Percentiles rank a stretch among this genome's conserved stretches.
These are phyloP conservation scores for Mycena pura DNA, from an alignment of 768 basidiomycete genomes.

Conservation along the genomic window DNA sequence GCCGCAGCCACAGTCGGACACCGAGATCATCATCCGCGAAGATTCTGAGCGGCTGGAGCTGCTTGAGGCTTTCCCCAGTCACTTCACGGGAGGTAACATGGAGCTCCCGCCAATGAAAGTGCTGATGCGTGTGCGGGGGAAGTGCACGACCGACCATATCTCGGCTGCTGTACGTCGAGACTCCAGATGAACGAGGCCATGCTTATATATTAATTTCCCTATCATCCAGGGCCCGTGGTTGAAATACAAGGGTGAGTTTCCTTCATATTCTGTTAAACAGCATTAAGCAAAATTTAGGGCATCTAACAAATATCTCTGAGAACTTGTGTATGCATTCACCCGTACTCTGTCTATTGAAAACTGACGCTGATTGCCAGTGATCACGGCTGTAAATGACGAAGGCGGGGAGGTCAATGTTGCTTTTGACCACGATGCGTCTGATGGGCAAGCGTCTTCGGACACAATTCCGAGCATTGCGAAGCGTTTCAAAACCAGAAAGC, in stretches of 20 bases:
- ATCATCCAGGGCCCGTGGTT: constrained; percentile 89
- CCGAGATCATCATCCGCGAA: constrained; percentile 77
- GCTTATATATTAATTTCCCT: constrained; percentile 15
- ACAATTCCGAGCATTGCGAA: constrained; percentile 94
- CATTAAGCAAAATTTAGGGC: constrained; percentile 98
- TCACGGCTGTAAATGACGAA: constrained; percentile 97
- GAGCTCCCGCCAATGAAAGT: constrained; percentile 88
- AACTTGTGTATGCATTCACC: constrained; percentile 76
- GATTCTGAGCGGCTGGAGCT: constrained; percentile 87
- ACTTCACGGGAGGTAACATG: constrained; percentile 63
- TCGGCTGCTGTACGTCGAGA: constrained; percentile 80
- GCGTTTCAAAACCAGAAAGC: constrained; percentile 78
- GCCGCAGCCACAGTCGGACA: constrained; percentile 78
- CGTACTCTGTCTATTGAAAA: neutral
- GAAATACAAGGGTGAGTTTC: constrained; percentile 80
- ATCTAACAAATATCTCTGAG: constrained; percentile 95
- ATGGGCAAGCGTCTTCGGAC: constrained; percentile 56
- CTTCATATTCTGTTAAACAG: constrained; percentile 58
- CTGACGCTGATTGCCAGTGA: constrained; percentile 57
- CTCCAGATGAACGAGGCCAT: neutral
- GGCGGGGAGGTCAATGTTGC: constrained; percentile 92
- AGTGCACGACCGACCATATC: constrained; percentile 99
- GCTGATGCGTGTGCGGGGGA: constrained; percentile 91
- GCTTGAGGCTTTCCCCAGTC: constrained; percentile 83
- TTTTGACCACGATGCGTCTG: constrained; percentile 70